Evolutionary conservation across 176 grass and related monocot species (phyloP), one percentile per base, ranked within the genome.

Genomic region (Eragrostis curvula): DNA sequence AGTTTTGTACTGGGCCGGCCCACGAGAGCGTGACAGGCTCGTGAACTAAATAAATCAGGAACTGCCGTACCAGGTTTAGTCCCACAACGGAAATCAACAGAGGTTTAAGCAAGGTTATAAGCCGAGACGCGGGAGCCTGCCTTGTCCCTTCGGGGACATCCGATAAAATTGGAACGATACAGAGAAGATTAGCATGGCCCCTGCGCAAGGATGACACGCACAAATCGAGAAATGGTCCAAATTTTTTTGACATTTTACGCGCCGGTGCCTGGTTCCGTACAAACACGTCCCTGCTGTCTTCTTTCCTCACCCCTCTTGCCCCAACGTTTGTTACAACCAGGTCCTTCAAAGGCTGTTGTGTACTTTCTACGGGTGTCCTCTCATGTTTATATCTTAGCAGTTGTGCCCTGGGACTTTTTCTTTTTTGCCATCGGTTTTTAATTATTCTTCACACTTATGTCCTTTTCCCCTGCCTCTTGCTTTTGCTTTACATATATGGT

Each of bases 111-210:
- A 20, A 81, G 0, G 0, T 30, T 70, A 81, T 81, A 81, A 45
- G 0, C 3, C 6, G 3, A 4, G 16, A 7, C 10, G 15, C 2
- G 0, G 0, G 0, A 0, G 0, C 0, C 0, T 0, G 0, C 0
- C 0, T 0, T 0, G 68, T 82, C 57, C 65, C 70, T 74, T 53
- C 15, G 70, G 81, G 52, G 71, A 83, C 60, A 83, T 45, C 59
- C n/a, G 47, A 16, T 67, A 83, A 83, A 83, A 83, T 83, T 83
- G 29, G 45, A 83, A 74, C 70, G 12, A 74, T 73, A 73, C 55
- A 82, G 57, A 83, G 69, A 83, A 83, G 80, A 73, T 82, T 82
- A 83, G 30, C 80, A 74, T 73, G 57, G 57, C 29, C 69, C 43
- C 68, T 73, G 69, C 44, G 57, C 58, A 66, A 52, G 57, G 80